Percentiles rank a stretch among this genome's conserved stretches.
Conservation (phyloP, 1,284 basidiomycete species). For the Binderoboletus segoi region DNA sequence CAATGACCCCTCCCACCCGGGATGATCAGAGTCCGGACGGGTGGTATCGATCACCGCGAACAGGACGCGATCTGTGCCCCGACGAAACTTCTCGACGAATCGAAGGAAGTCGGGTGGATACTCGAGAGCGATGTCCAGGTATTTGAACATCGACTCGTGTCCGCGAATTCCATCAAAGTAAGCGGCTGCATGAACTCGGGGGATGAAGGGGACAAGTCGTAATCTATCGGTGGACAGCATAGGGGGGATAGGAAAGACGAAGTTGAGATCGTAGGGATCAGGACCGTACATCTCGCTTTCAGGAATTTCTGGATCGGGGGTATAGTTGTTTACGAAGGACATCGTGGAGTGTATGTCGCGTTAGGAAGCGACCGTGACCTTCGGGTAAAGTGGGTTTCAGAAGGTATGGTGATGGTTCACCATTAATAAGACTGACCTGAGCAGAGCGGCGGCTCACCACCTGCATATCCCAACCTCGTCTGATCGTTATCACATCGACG, state of each 20-base stretch:
- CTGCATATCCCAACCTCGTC: no score
- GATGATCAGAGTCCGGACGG: slow-evolving; percentile 16
- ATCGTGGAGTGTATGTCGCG: neutral
- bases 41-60: slow-evolving; percentile 56
- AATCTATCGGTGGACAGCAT: slow-evolving; percentile 18
- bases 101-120: slow-evolving; percentile 14
- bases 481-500: no score
- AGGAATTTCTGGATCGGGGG: slow-evolving; percentile 2
- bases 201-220: slow-evolving; percentile 27
- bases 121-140: slow-evolving; percentile 22
- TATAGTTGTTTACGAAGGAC: slow-evolving; percentile 14
- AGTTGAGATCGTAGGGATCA: slow-evolving; percentile 24
- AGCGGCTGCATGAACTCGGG: slow-evolving; percentile 22
- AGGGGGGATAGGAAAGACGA: slow-evolving; percentile 9
- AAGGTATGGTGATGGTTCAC: no score
- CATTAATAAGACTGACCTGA: no score
- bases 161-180: slow-evolving; percentile 24
- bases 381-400: no score
- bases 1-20: slow-evolving; percentile 25
- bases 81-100: slow-evolving; percentile 14
- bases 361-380: neutral
- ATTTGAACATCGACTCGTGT: slow-evolving; percentile 24
- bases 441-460: no score
- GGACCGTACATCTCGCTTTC: slow-evolving; percentile 15
- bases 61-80: slow-evolving; percentile 24